Evolutionary conservation across 805 yeast species (phyloP).

Genomic region (Schwanniomyces occidentalis): DNA sequence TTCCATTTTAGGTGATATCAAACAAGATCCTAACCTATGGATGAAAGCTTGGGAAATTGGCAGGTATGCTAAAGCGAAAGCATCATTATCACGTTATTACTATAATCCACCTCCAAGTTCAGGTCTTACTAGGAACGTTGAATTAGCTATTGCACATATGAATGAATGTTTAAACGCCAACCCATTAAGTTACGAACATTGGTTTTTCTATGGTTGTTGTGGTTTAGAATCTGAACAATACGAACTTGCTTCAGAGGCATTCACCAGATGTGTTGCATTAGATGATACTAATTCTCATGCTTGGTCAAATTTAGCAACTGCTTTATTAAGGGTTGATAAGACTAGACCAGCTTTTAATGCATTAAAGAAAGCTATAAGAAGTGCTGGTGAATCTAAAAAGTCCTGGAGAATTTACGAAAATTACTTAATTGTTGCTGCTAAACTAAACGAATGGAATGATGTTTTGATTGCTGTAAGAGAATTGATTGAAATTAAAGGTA

Average conservation of each 20-base stretch:
- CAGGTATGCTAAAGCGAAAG: constrained; percentile 80
- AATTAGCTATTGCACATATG: constrained; percentile 61
- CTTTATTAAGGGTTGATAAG: constrained; percentile 65
- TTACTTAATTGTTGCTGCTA: constrained; percentile 76
- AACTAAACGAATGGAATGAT: constrained; percentile 84
- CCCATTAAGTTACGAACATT: constrained; percentile 75
- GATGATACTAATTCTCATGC: constrained; percentile 80
- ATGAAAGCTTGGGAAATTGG: constrained; percentile 84
- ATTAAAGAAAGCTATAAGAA: constrained; percentile 71
- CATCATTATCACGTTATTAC: constrained; percentile 72
- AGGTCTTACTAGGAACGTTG: constrained; percentile 52
- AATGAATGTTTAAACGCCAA: constrained; percentile 71
- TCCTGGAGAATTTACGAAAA: constrained; percentile 94
- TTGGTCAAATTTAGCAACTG: constrained; percentile 90
- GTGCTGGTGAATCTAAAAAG: constrained; percentile 61
- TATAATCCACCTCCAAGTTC: constrained; percentile 62
- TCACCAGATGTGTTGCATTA: constrained; percentile 83
- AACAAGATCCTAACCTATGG: constrained; percentile 77
- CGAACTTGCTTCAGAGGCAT: constrained; percentile 85
- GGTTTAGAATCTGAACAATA: constrained; percentile 73
- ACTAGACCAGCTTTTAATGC: constrained; percentile 82
- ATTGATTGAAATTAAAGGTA: constrained; percentile 57
- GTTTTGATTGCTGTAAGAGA: constrained; percentile 74
- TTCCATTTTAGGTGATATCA: constrained; percentile 83
- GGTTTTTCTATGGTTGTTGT: constrained; percentile 92